Percentiles rank a stretch among this genome's conserved stretches.
phyloP scores from a whole-genome alignment of 192 early-diverging fungal genomes.

The Phlyctochytrium bullatum region DNA sequence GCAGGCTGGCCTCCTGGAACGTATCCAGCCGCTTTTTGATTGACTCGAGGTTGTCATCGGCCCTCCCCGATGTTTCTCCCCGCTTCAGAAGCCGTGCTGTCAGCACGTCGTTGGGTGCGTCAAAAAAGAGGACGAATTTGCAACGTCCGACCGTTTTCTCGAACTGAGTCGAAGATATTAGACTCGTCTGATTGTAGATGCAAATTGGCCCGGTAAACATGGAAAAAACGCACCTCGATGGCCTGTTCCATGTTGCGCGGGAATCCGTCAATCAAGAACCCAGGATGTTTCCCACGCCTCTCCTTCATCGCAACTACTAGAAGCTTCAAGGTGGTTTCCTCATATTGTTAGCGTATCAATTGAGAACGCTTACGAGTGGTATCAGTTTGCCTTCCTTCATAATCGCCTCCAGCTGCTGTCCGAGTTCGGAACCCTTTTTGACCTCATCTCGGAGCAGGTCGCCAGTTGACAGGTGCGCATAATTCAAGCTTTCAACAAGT shows the following conservation, averaged over 20 bases:
- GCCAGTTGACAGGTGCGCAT: constrained; percentile 56
- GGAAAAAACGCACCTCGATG: constrained; percentile 15
- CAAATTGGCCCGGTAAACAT: not conserved
- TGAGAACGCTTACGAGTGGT: constrained; percentile 31
- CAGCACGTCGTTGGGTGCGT: constrained; percentile 45
- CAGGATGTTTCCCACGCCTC: constrained; percentile 16
- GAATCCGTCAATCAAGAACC: constrained; percentile 65
- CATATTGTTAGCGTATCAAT: not conserved
- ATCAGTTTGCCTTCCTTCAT: constrained; percentile 67
- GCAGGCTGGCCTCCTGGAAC: constrained; percentile 39
- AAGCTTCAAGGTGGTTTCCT: constrained; percentile 30
- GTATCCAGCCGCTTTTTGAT: constrained; percentile 52
- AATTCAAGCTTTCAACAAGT: constrained; percentile 41
- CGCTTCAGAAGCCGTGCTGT: constrained; percentile 51
- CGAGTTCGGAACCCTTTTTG: constrained; percentile 38
- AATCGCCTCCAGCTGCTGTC: constrained; percentile 34
- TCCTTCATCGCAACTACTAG: constrained; percentile 26
- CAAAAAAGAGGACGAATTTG: constrained; percentile 52
- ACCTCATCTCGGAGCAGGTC: constrained; percentile 61
- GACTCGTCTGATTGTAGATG: too few species aligned
- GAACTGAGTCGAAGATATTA: constrained; percentile 30
- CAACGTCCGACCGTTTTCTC: constrained; percentile 42
- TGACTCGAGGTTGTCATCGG: constrained; percentile 57
- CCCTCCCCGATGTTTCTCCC: constrained; percentile 56
- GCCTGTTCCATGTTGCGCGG: constrained; percentile 65